Conservation (phyloP, 1,284 basidiomycete species). For the Puccinia polysora region DNA sequence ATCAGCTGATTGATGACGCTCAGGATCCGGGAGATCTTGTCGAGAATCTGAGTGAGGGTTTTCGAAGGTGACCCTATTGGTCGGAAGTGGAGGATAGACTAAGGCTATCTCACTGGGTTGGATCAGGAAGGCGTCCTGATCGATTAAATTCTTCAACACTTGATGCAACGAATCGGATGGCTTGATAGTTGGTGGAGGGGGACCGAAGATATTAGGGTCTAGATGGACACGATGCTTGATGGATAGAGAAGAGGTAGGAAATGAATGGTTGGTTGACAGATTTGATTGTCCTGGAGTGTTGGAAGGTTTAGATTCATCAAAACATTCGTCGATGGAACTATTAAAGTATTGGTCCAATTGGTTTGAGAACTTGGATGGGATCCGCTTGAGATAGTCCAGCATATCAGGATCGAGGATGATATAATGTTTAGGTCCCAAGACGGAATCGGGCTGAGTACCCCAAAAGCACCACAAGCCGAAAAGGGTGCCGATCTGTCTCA, state of each 20-base stretch:
- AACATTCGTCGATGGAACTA: not conserved
- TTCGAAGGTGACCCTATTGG: conserved; percentile 6
- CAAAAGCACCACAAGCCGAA: conserved; percentile 27
- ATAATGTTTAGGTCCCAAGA: conserved; percentile 1
- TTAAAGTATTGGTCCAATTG: not conserved
- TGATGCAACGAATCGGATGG: conserved; percentile 16
- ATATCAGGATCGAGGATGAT: conserved; percentile 13
- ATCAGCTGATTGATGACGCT: no score
- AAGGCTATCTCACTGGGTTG: conserved; percentile 12
- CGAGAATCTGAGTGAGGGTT: not conserved
- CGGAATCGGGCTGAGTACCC: conserved; percentile 16
- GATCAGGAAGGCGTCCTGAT: conserved; percentile 27
- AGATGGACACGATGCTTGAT: conserved; percentile 13
- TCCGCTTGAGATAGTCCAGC: not conserved
- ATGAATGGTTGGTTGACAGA: not conserved
- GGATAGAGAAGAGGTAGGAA: no score
- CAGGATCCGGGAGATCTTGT: not conserved
- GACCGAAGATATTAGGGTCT: conserved; percentile 30
- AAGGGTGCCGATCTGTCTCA: conserved; percentile 14
- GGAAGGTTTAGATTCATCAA: not conserved
- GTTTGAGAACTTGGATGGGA: not conserved
- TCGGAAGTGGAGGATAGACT: conserved; percentile 14
- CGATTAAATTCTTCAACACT: not conserved
- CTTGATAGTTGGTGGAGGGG: not conserved
- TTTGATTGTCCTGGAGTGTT: not conserved